Base-by-base conservation (phyloP, 23 red algal species). In the Rhodosorus marinus region DNA sequence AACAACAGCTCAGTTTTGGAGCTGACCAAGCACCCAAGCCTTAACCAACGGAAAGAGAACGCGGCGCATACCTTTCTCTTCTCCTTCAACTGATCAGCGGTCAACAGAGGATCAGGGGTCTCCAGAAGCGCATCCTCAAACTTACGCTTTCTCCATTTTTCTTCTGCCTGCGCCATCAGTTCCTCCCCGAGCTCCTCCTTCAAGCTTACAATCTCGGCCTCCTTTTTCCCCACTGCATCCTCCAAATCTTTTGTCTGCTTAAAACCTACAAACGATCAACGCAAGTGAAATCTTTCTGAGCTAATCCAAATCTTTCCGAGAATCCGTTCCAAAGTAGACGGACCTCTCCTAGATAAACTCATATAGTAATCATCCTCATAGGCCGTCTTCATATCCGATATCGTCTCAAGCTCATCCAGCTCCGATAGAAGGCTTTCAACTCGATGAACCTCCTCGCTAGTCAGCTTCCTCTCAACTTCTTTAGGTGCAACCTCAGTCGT, bases 51-150 rank as follows among this genome's bases (percentile, higher is more conserved):
- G n/a, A n/a, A n/a, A n/a, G n/a, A n/a, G n/a, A n/a, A n/a, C 67
- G 58, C 47, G 19, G 64, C 59, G 20, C 54, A 33, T 26, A 74
- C 45, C 8, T 67, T 62, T 14, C 79, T 68, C 32, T 84, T 84
- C 19, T 36, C 26, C 42, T 74, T 84, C 20, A 84, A 52, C 31
- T 73, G 63, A 17, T 54, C 36, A 46, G 67, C 35, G 26, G 46
- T 71, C 5, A 84, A 65, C 25, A 75, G 62, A 24, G 58, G 58
- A 35, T 84, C 79, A 5, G 79, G 63, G 52, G 71, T 73, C 4
- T 60, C 65, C 3, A 84, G 58, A 29, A 84, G 45, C 51, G 70
- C 79, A 54, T 84, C 79, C 31, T 84, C 79, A 6, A 49, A 49
- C 21, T 35, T 31, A 0, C 47, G 40, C 51, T 69, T 67, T 52